Conservation (phyloP, 345 rosid genomes). For the Psidium guajava region DNA sequence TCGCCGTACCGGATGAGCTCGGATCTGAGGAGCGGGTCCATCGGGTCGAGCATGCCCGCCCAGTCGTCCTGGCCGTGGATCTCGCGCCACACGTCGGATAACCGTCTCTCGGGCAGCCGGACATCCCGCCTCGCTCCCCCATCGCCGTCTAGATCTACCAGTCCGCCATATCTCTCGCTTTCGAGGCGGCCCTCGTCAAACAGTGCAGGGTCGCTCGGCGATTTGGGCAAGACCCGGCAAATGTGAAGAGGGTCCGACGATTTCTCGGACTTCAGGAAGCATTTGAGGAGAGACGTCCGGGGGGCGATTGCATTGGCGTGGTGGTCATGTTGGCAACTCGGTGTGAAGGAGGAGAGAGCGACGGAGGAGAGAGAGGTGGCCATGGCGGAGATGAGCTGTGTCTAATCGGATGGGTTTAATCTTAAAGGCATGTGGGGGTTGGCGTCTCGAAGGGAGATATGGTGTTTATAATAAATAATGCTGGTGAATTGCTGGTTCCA, state of each 20-base stretch:
- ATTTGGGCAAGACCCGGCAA: not conserved
- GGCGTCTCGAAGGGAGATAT: not conserved
- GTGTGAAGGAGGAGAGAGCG: not conserved
- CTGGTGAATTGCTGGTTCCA: not conserved
- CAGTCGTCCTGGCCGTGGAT: slow-evolving; percentile 76
- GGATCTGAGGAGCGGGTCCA: slow-evolving; percentile 64
- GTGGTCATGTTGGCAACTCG: not conserved
- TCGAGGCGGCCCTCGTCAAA: not conserved
- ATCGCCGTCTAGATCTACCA: not conserved
- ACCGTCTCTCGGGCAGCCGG: slow-evolving; percentile 9
- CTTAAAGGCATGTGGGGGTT: not conserved
- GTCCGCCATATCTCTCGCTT: not conserved
- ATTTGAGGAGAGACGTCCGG: not conserved
- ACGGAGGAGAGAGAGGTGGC: not conserved
- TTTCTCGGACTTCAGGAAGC: not conserved
- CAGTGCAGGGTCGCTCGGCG: not conserved
- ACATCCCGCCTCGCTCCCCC: not conserved
- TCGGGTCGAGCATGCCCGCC: slow-evolving; percentile 62
- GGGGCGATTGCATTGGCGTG: not conserved
- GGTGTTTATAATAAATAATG: not conserved
- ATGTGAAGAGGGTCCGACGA: not conserved
- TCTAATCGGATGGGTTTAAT: not conserved
- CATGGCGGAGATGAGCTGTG: not conserved
- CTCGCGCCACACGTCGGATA: slow-evolving; percentile 53
- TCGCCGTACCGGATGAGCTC: slow-evolving; percentile 87